Evolutionary conservation across 257 asterid genomes (phyloP), one percentile per base, ranked within the genome.

Genomic region (Nicotiana tomentosiformis): DNA sequence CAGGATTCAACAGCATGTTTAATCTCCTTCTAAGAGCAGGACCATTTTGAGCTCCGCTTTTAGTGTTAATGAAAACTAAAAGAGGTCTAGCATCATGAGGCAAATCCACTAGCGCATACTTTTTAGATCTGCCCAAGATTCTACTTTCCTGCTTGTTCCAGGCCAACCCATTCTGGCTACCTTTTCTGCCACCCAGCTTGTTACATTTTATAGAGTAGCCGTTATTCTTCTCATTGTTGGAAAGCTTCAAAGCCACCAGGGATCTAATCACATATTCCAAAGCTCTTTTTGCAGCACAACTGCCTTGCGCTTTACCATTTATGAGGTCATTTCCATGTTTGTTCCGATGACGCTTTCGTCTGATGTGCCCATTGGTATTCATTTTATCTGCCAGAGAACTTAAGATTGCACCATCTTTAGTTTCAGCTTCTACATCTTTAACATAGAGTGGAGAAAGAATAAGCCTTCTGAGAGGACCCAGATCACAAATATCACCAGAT

Each of bases 31-130:
- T 88, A 83, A 93, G 91, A 84, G 90, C 76, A 82, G 88, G 91
- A 83, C 98, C 98, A 76, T 90, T 93, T 85, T 90, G 95, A 17
- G 94, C 95, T 80, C 98, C 98, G 86, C 98, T 93, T 88, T 89
- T 93, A 70, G 91, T 89, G 87, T 93, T 93, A 62, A 93, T 89
- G 77, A 93, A 92, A 77, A 93, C 97, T 78, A 93, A 83, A 87
- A 93, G 98, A 17, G 98, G 98, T 81, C 98, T 90, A 77, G 94
- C 97, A 85, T 93, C 94, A 51, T 83, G 82, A 85, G 98, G 93
- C 84, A 93, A 65, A 84, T 91, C 94, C 72, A 87, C 89, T 62
- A 92, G 85, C 30, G 84, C 88, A 82, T 88, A 92, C 89, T 89
- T 92, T 86, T 91, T 91, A 37, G 84, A 87, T 79, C 82, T 88